These are phyloP conservation scores for Kwoniella pini DNA, from an alignment of 768 basidiomycete genomes.

Conservation along the genomic window DNA sequence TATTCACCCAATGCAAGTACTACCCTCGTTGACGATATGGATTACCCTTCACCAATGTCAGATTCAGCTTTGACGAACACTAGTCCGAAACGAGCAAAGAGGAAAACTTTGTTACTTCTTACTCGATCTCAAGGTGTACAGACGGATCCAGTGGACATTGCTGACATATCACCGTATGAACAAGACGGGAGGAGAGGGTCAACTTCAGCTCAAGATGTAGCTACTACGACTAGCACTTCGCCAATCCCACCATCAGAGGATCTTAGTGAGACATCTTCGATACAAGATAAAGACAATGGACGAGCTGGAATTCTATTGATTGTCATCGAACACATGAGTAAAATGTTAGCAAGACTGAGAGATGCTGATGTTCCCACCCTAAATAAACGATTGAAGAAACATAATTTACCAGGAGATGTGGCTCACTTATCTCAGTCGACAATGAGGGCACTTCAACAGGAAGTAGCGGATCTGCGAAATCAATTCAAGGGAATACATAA, in stretches of 20 bases:
- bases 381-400: slow-evolving; percentile 85
- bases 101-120: slow-evolving; percentile 58
- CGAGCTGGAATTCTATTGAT: slow-evolving; percentile 49
- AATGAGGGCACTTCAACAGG: slow-evolving; percentile 70
- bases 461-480: slow-evolving; percentile 67
- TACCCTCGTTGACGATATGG: slow-evolving; percentile 30
- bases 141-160: slow-evolving; percentile 60
- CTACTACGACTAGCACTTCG: slow-evolving; percentile 28
- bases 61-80: slow-evolving; percentile 31
- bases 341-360: slow-evolving; percentile 66
- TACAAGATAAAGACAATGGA: slow-evolving; percentile 56
- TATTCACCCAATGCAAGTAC: slow-evolving; percentile 29
- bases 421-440: slow-evolving; percentile 82
- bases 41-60: slow-evolving; percentile 29
- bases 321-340: slow-evolving; percentile 60
- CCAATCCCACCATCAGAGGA: slow-evolving; percentile 60
- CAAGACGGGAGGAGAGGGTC: neutral
- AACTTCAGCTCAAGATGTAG: neutral
- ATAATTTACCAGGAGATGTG: slow-evolving; percentile 77
- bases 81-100: slow-evolving; percentile 38
- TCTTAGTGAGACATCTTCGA: slow-evolving; percentile 73
- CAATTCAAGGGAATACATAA: slow-evolving; percentile 75
- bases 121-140: slow-evolving; percentile 70
- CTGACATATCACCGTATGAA: neutral
- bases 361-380: slow-evolving; percentile 83